Evolutionary conservation across 2,329 filamentous ascomycete genomes (phyloP).

Genomic region (Trichophaea hybrida): DNA sequence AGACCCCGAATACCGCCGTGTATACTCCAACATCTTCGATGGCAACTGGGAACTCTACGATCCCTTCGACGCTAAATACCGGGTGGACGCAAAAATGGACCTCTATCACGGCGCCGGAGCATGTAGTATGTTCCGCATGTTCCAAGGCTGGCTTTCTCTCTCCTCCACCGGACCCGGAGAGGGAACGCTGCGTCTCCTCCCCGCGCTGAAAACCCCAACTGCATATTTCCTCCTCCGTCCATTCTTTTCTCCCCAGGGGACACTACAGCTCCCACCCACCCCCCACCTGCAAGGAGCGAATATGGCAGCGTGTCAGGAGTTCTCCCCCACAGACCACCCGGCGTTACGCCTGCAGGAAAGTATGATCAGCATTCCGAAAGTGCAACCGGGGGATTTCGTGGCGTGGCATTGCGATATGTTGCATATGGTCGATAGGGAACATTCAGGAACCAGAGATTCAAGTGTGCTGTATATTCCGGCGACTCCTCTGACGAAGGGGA

Average conservation of each 20-base stretch:
- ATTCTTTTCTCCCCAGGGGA: constrained; percentile 36
- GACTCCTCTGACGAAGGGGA: constrained; percentile 62
- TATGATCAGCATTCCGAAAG: constrained; percentile 57
- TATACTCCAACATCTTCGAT: constrained; percentile 58
- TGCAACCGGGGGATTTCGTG: constrained; percentile 61
- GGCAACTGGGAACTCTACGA: constrained; percentile 73
- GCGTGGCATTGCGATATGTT: constrained; percentile 72
- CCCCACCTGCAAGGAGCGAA: not conserved
- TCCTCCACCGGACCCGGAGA: constrained; percentile 56
- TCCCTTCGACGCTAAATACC: constrained; percentile 60
- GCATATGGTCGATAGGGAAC: constrained; percentile 69
- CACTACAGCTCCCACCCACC: not conserved
- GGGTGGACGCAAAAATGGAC: constrained; percentile 55
- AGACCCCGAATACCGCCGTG: constrained; percentile 49
- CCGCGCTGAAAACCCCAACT: constrained; percentile 58
- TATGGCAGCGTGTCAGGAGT: constrained; percentile 51
- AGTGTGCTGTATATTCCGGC: constrained; percentile 83
- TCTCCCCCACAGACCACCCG: constrained; percentile 49
- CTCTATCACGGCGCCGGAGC: constrained; percentile 68
- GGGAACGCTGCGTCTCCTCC: constrained; percentile 71
- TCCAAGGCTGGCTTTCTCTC: constrained; percentile 80
- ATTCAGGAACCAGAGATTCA: constrained; percentile 56
- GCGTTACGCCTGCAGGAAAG: constrained; percentile 51
- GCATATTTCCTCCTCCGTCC: constrained; percentile 70
- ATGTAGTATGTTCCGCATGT: constrained; percentile 74